Base-by-base conservation (phyloP, 2,329 filamentous ascomycete species). In the Rhynchosporium agropyri region DNA sequence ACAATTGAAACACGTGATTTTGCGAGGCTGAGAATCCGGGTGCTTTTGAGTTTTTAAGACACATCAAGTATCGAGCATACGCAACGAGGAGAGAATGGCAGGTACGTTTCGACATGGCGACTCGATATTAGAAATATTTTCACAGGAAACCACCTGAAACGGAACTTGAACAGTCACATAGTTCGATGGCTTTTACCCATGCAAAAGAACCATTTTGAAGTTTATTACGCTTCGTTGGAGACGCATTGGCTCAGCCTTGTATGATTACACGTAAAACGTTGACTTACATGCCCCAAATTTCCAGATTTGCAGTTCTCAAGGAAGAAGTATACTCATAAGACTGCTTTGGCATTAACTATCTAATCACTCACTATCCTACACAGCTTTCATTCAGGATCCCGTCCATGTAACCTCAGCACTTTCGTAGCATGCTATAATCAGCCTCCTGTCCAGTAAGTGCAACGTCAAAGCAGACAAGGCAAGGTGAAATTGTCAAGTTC, bases 341-440 rank as follows among this genome's bases (percentile, higher is more conserved):
- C 29, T 13, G 31, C 49, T 56, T 60, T 63, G 56, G 13, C 29
- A 54, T 63, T 59, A 15, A 58, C 33, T 61, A 62, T n/a, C 46
- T 64, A 54, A 28, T 64, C 59, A 57, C 60, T 68, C 59, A 57
- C 60, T 68, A 68, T 68, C 63, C 59, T 69, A 68, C 67, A 69
- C 45, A 50, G 38, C 28, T 46, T 26, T n/a, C 42, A n/a, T 50
- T 48, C 58, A 40, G 12, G 46, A 56, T 58, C 60, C 33, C 33
- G 33, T 36, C 33, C 45, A 58, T 57, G 12, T 46, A 48, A 55
- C 45, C 33, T 36, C 46, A 13, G 42, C 20, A 20, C 20, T 20
- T 20, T 20, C 20, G 20, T 48, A 36, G 33, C 26, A 31, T 48
- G 43, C 45, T 50, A 51, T 51, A 50, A 60, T 55, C 20, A 26